Evolutionary conservation across 441 rosid species (phyloP).

Genomic region (Isatis lusitanica): DNA sequence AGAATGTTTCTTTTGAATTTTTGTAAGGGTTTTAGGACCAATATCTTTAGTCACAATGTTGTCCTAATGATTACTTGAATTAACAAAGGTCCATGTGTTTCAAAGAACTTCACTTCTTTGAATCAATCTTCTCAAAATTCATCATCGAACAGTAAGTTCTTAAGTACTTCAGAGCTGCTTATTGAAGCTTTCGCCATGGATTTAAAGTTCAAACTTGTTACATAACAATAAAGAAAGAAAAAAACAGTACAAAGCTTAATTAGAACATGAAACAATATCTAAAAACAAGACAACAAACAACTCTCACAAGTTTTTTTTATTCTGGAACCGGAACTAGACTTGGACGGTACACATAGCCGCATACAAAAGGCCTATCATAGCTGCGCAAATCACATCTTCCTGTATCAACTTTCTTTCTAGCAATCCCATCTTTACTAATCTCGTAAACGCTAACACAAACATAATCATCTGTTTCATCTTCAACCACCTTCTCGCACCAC

Average conservation of each 20-base stretch:
- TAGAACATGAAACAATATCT: not conserved
- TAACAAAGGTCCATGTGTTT: slow-evolving; percentile 9
- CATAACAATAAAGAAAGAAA: not conserved
- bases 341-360: slow-evolving; percentile 17
- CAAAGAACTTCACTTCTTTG: not conserved
- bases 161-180: not conserved
- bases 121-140: not conserved
- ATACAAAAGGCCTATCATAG: not conserved
- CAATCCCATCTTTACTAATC: slow-evolving; percentile 18
- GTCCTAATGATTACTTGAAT: slow-evolving; percentile 28
- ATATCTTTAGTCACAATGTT: slow-evolving; percentile 18
- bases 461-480: slow-evolving; percentile 5
- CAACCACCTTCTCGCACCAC: slow-evolving; percentile 23
- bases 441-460: slow-evolving; percentile 11
- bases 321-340: slow-evolving; percentile 26
- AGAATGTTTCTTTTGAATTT: slow-evolving; percentile 2
- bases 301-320: not conserved
- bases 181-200: not conserved
- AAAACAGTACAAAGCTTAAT: not conserved
- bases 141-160: not conserved
- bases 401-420: not conserved
- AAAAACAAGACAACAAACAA: not conserved
- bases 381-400: slow-evolving; percentile 4
- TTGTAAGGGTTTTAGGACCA: slow-evolving; percentile 23
- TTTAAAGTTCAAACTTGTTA: not conserved